Evolutionary conservation across 176 grass and related monocot genomes (phyloP), one percentile per base, ranked within the genome.

Genomic region (Alopecurus myosuroides): DNA sequence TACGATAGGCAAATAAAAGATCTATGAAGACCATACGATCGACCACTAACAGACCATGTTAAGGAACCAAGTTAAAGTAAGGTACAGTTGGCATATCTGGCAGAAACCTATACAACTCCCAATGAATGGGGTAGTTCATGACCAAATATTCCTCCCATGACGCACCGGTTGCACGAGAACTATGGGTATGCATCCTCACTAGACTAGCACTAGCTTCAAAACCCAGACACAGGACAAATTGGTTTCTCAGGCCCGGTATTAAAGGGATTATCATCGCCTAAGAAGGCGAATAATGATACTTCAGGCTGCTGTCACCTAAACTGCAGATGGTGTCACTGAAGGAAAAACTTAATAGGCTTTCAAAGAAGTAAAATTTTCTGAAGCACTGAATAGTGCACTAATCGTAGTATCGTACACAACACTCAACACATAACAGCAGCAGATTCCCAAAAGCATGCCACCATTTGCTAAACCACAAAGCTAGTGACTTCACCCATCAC

Each of bases 51-150:
- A 44, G 7, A 29, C 30, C 23, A 48, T 46, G 41, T 83, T 60
- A 14, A 61, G 72, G 9, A 45, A 36, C 25, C 17, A 40, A 77
- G 76, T 30, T 25, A 33, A 77, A 19, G 15, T 67, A 17, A 69
- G 81, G 15, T n/a, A 89, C 26, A 77, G 31, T 89, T 74, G 70
- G 60, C 30, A 70, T 41, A 37, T 76, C 48, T 31, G n/a, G n/a
- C n/a, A n/a, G 7, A 42, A 28, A 72, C 15, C 50, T 31, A 45
- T 25, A 56, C 4, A 10, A 61, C 25, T 56, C 65, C 29, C 61
- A 81, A 81, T 69, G 37, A 52, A 63, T 78, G 4, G 73, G 63
- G 72, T 76, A 53, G 65, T 68, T 75, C 84, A 64, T 44, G 42
- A 64, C n/a, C 68, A 63, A 50, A 41, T 77, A 49, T 70, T 70